Evolutionary conservation across 2,329 filamentous ascomycete species (phyloP).

Genomic region (Blastomyces emzantsi): DNA sequence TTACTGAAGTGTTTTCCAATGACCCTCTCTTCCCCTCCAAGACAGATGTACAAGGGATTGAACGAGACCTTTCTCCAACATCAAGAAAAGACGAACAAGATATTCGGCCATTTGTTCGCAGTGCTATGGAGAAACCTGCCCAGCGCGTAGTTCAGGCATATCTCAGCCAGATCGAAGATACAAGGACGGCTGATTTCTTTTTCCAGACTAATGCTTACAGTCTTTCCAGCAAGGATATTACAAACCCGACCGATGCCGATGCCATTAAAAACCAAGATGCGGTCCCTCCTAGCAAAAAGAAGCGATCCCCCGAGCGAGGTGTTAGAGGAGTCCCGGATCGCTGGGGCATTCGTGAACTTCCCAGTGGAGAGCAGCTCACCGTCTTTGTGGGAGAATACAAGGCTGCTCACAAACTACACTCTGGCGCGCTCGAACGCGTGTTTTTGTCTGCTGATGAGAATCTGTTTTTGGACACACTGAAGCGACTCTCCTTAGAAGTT

Average conservation of each 20-base stretch:
- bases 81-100: constrained; percentile 1
- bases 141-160: constrained; percentile 1
- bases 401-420: neutral
- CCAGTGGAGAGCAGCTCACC: neutral
- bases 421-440: too few species aligned
- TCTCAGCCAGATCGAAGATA: neutral
- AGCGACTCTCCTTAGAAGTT: neutral
- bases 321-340: neutral
- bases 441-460: neutral
- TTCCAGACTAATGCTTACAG: constrained; percentile 6
- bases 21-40: neutral
- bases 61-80: neutral
- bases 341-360: neutral
- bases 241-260: neutral
- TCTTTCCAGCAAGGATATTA: neutral
- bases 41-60: neutral
- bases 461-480: neutral
- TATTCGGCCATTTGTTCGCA: constrained; percentile 4
- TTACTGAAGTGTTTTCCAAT: neutral
- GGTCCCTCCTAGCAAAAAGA: neutral
- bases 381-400: constrained; percentile 3
- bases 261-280: neutral
- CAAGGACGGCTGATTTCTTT: neutral
- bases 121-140: constrained; percentile 2
- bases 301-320: neutral